phyloP scores from a whole-genome alignment of 306 rosid species.

The cucumber (Cucumis sativus) region DNA sequence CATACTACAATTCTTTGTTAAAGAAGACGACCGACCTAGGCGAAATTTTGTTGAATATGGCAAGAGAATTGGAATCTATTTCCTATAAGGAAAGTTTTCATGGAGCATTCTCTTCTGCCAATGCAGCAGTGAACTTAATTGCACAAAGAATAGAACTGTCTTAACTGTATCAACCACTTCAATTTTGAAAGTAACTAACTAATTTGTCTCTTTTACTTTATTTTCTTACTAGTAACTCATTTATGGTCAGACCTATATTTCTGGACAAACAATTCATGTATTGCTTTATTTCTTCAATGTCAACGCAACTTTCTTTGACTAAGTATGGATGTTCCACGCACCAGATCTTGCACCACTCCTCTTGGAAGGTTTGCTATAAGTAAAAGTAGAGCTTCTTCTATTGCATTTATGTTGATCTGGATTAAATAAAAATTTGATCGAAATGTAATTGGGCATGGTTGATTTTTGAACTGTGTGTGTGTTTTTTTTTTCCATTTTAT shows the following conservation, averaged over 20 bases:
- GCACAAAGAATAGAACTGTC: conserved; percentile 40
- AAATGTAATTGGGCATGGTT: not conserved
- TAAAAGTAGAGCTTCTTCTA: not conserved
- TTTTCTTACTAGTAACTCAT: not conserved
- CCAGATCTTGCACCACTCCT: not conserved
- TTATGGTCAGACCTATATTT: not conserved
- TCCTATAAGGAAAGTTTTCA: conserved; percentile 92
- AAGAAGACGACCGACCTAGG: conserved; percentile 57
- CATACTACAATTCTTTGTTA: conserved; percentile 52
- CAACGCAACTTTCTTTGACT: not conserved
- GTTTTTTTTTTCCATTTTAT: not conserved
- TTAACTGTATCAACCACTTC: conserved; percentile 4
- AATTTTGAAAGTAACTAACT: not conserved
- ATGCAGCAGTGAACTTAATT: conserved; percentile 79
- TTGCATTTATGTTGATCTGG: not conserved
- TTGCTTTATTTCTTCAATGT: not conserved
- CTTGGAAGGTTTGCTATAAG: not conserved
- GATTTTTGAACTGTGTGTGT: not conserved
- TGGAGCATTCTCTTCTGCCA: conserved; percentile 89
- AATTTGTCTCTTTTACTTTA: not conserved
- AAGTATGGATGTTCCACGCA: not conserved
- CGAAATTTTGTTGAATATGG: conserved; percentile 77
- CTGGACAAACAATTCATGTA: not conserved
- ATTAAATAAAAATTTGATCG: not conserved
- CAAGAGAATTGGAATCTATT: conserved; percentile 43